Evolutionary conservation across 192 early-diverging fungal genomes (phyloP), one percentile per base, ranked within the genome.

Genomic region (Polychytrium aggregatum): DNA sequence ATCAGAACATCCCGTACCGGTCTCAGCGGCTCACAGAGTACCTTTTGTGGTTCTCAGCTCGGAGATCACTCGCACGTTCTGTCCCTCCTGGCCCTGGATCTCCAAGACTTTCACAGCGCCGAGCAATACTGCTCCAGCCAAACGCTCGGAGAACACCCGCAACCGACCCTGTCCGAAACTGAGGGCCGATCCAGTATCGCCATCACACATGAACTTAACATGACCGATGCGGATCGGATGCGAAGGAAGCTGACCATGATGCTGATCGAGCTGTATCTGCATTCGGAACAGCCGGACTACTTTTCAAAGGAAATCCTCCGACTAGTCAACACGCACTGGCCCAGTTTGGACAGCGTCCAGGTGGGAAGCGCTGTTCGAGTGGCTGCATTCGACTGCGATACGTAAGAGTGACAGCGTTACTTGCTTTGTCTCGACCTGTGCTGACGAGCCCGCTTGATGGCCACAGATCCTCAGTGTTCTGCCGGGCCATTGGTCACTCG

Each of bases 401-500:
- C n/a, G n/a, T n/a, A n/a, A n/a, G n/a, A n/a, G n/a, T n/a, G n/a
- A n/a, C n/a, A n/a, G n/a, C n/a, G n/a, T n/a, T n/a, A n/a, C n/a
- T n/a, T n/a, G n/a, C n/a, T 25, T 47, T 18, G 16, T 26, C 3
- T 9, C 20, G 35, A 22, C 30, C 37, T n/a, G n/a, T n/a, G n/a
- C 13, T 24, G 11, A 10, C 21, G 49, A 25, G 24, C 48, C 4
- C 17, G 26, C 6, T 21, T 44, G 53, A 44, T 57, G 18, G 21
- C 30, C 30, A 38, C 27, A 64, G 60, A 47, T 68, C 22, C 41
- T 70, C 2, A 52, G 45, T n/a, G 20, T 31, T 11, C 22, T 70
- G 16, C 67, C 67, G 2, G 49, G 49, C 34, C 34, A 47, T 33
- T 70, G 67, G 67, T 62, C 62, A n/a, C 29, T 70, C 5, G 50